A percentile compares a stretch with the other conserved stretches of the same genome.
phyloP scores from a whole-genome alignment of 2,329 filamentous ascomycete species.

The Neopestalotiopsis sp. region DNA sequence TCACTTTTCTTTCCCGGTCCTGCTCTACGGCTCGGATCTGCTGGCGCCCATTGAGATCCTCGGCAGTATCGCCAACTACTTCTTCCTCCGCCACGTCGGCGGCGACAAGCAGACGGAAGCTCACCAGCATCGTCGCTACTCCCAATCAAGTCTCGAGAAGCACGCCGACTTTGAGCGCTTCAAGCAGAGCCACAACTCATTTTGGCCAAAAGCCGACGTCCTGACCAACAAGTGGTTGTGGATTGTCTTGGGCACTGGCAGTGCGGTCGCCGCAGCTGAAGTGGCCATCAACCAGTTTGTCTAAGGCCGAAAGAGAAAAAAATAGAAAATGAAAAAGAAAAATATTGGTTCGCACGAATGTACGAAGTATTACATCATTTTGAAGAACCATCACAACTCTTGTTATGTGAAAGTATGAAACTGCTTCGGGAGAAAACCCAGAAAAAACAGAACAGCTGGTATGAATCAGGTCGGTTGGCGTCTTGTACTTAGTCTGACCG shows the following conservation, averaged over 20 bases:
- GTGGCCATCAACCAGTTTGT: slow-evolving; percentile 26
- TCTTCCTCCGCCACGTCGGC: slow-evolving; percentile 61
- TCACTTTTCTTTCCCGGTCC: slow-evolving; percentile 63
- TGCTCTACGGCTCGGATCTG: slow-evolving; percentile 59
- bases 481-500: background rate
- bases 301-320: slow-evolving; percentile 8
- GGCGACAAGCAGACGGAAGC: slow-evolving; percentile 62
- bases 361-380: background rate
- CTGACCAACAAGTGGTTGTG: slow-evolving; percentile 62
- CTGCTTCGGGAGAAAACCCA: background rate
- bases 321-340: background rate
- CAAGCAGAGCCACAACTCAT: slow-evolving; percentile 60
- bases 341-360: background rate
- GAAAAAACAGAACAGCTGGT: background rate
- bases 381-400: background rate
- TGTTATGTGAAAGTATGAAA: background rate
- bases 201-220: slow-evolving; percentile 61
- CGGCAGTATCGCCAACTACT: slow-evolving; percentile 63
- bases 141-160: slow-evolving; percentile 54
- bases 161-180: slow-evolving; percentile 58
- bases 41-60: slow-evolving; percentile 60
- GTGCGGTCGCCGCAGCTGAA: slow-evolving; percentile 54
- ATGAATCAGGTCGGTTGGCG: background rate
- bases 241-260: slow-evolving; percentile 55
- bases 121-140: slow-evolving; percentile 58